Base-by-base conservation (phyloP, 2,329 filamentous ascomycete genomes). In the Achaetomium macrosporum region DNA sequence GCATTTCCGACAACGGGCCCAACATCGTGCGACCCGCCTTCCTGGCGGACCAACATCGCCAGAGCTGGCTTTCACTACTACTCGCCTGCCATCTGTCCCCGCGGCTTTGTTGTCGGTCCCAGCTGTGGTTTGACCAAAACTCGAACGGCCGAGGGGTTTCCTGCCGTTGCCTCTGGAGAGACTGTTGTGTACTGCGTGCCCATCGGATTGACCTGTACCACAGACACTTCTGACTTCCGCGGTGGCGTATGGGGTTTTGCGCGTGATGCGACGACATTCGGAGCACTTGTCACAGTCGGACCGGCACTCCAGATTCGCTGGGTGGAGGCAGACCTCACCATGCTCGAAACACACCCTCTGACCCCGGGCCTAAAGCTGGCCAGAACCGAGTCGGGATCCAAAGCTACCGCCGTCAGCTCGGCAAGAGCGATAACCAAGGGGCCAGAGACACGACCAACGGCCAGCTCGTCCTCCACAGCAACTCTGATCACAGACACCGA, bases 221-320 rank as follows among this genome's bases (percentile, higher is more conserved):
- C 69, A 1, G 71, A 74, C 48, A 69, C 67, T 6, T 67, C 69
- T 4, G 69, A 71, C 50, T 71, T 68, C 45, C 66, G 65, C 2
- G 70, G 69, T 8, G 69, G 70, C 29, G 63, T 71, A 45, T 71
- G 70, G 69, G 70, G 69, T 6, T 66, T 67, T 37, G 50, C 48
- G 12, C 58, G 47, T 37, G 61, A 59, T 5, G 59, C 56, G 4
- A 61, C 61, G 2, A 55, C 54, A 0, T 16, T 42, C 5, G 55
- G 47, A 2, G 59, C 59, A 4, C 17, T 47, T 5, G 57, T 66
- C 10, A 70, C 68, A 2, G 64, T 68, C 11, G 69, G 68, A 12
- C 69, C 69, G 35, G 68, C 68, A 12, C 56, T 72, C 40, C 69
- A 72, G 54, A 71, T 71, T 51, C 68, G 70, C 29, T 72, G 67